These are phyloP conservation scores for Isatis lusitanica DNA, from an alignment of 441 rosid species.

Conservation along the genomic window DNA sequence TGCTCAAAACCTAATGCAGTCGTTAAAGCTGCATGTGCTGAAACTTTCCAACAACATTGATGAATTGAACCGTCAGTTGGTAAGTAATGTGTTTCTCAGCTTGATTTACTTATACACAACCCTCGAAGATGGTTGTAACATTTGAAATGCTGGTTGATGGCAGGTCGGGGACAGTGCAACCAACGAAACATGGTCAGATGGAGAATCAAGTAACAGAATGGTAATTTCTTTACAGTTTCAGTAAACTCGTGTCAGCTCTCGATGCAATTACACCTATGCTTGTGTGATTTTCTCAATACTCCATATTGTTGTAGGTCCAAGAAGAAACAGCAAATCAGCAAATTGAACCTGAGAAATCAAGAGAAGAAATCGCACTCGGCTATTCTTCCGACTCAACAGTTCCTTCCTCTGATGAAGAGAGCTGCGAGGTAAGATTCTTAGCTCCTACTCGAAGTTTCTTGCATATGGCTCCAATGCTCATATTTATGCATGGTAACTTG, in stretches of 20 bases:
- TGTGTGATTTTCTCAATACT: conserved; percentile 17
- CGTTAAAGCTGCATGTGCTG: conserved; percentile 88
- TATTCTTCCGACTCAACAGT: conserved; percentile 29
- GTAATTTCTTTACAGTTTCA: conserved; percentile 15
- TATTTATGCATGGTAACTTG: not conserved
- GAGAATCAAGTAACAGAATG: conserved; percentile 43
- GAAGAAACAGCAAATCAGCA: conserved; percentile 39
- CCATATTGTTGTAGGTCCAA: conserved; percentile 42
- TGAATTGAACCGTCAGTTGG: conserved; percentile 66
- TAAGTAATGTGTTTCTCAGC: conserved; percentile 44
- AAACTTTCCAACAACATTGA: conserved; percentile 69
- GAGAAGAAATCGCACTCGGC: conserved; percentile 35
- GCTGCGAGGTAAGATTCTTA: conserved; percentile 41
- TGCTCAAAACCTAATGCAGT: conserved; percentile 54
- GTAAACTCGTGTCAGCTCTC: conserved; percentile 15
- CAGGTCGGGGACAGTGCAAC: conserved; percentile 60
- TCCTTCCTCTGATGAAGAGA: conserved; percentile 36
- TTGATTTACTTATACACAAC: conserved; percentile 2
- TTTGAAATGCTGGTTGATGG: conserved; percentile 29
- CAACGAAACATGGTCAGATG: conserved; percentile 38
- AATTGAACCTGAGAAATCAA: conserved; percentile 30
- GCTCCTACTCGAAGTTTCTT: conserved; percentile 13
- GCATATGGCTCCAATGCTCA: conserved; percentile 1
- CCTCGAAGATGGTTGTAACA: conserved; percentile 8
- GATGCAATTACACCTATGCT: conserved; percentile 10